Conservation (phyloP, 305 asterid species). For the Fraxinus angustifolia region DNA sequence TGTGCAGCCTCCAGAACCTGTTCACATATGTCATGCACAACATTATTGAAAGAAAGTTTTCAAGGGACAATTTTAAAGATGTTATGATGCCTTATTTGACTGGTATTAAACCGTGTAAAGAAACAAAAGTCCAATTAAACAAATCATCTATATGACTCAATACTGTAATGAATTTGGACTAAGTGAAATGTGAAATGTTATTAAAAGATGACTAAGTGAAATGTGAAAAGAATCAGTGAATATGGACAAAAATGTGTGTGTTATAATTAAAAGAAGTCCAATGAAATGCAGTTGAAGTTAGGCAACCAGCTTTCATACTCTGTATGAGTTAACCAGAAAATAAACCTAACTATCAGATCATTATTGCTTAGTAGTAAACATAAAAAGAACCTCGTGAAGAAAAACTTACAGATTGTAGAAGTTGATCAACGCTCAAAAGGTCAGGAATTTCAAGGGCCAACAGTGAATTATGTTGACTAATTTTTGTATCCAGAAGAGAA, state of each 20-base stretch:
- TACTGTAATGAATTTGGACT: neutral
- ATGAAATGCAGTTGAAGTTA: neutral
- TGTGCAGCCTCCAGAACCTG: slow-evolving; percentile 84
- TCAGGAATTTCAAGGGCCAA: slow-evolving; percentile 45
- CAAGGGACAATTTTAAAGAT: neutral
- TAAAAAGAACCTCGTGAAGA: neutral
- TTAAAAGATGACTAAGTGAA: neutral
- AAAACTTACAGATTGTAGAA: slow-evolving; percentile 71
- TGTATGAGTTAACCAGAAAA: neutral
- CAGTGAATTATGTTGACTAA: slow-evolving; percentile 32
- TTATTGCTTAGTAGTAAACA: neutral
- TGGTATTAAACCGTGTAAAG: neutral
- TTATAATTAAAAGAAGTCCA: neutral
- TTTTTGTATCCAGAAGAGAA: slow-evolving; percentile 34
- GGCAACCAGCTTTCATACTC: neutral
- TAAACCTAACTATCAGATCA: neutral
- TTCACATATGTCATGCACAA: neutral
- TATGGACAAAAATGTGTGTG: neutral
- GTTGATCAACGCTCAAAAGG: slow-evolving; percentile 68
- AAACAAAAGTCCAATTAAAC: neutral
- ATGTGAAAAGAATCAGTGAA: neutral
- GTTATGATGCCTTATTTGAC: neutral
- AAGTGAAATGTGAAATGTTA: neutral
- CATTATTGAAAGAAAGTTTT: neutral
- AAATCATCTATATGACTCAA: neutral